Percentiles rank a stretch among this genome's conserved stretches.
Evolutionary conservation across 345 rosid genomes (phyloP).

Genomic region (Nasturtium officinale): DNA sequence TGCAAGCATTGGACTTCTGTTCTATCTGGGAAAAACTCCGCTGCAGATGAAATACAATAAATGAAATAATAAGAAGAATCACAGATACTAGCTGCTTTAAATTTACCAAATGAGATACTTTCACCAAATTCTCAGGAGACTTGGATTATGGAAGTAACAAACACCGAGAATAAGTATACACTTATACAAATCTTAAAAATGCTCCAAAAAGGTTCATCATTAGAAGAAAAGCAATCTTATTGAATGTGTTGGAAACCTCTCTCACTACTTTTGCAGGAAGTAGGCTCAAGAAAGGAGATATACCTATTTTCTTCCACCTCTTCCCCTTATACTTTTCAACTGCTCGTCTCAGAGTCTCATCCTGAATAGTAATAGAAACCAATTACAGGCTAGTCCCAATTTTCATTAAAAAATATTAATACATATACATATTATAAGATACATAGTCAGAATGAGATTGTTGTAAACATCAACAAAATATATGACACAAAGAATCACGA

Average conservation of each 20-base stretch:
- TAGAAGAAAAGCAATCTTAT: neutral
- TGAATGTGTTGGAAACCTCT: neutral
- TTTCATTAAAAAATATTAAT: neutral
- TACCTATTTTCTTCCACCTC: conserved; percentile 91
- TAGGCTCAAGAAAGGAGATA: conserved; percentile 25
- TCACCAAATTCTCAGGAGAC: neutral
- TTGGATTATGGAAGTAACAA: neutral
- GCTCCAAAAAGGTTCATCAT: conserved; percentile 12
- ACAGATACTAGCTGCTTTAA: conserved; percentile 10
- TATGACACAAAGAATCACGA: neutral
- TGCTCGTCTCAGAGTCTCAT: conserved; percentile 81
- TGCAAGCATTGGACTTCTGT: conserved; percentile 96
- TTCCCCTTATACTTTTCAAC: conserved; percentile 74
- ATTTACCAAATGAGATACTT: neutral
- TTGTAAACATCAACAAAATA: neutral
- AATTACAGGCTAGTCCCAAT: conserved; percentile 15
- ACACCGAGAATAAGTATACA: neutral
- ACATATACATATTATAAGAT: neutral
- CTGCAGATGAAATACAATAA: conserved; percentile 50
- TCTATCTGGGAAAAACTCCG: conserved; percentile 83
- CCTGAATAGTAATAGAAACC: conserved; percentile 49
- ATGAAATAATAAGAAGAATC: conserved; percentile 13
- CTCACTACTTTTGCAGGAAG: neutral
- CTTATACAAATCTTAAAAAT: neutral
- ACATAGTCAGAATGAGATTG: neutral